phyloP scores from a whole-genome alignment of 108 stramenopile species.

The Conticribra weissflogii region DNA sequence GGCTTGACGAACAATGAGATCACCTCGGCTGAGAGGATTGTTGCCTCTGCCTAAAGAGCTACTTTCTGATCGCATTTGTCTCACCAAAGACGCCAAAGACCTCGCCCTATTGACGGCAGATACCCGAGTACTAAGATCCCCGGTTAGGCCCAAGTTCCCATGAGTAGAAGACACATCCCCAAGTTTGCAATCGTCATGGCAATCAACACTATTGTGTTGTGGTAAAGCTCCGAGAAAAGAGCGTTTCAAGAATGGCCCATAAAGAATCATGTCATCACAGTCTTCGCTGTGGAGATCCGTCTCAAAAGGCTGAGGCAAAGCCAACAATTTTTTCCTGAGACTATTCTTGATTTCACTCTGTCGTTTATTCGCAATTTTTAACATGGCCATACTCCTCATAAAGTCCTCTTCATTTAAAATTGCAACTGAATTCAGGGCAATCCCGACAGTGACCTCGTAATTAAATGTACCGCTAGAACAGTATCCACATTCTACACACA shows the following conservation, averaged over 20 bases:
- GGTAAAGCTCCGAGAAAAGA: conserved; percentile 66
- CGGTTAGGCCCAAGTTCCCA: conserved; percentile 16
- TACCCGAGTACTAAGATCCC: background rate
- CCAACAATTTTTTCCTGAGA: conserved; percentile 42
- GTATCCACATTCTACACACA: conserved; percentile 97
- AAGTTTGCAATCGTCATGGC: conserved; percentile 22
- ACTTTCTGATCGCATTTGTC: conserved; percentile 58
- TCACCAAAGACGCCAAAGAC: conserved; percentile 60
- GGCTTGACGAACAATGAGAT: conserved; percentile 62
- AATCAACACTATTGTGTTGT: conserved; percentile 20
- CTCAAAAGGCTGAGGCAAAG: conserved; percentile 21
- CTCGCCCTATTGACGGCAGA: conserved; percentile 47
- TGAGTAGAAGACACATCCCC: conserved; percentile 15
- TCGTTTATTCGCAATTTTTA: conserved; percentile 47
- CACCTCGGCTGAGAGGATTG: conserved; percentile 49
- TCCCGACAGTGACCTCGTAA: conserved; percentile 62
- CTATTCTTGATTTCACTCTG: conserved; percentile 30
- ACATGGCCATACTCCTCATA: conserved; percentile 40
- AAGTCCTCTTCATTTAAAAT: conserved; percentile 69
- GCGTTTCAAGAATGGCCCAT: conserved; percentile 56
- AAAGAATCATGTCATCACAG: conserved; percentile 35
- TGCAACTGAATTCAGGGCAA: conserved; percentile 80
- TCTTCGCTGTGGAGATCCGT: conserved; percentile 23
- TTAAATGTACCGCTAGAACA: conserved; percentile 86
- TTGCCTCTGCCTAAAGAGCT: conserved; percentile 41